phyloP scores from a whole-genome alignment of 176 grass and related monocot species.

The Areca catechu region DNA sequence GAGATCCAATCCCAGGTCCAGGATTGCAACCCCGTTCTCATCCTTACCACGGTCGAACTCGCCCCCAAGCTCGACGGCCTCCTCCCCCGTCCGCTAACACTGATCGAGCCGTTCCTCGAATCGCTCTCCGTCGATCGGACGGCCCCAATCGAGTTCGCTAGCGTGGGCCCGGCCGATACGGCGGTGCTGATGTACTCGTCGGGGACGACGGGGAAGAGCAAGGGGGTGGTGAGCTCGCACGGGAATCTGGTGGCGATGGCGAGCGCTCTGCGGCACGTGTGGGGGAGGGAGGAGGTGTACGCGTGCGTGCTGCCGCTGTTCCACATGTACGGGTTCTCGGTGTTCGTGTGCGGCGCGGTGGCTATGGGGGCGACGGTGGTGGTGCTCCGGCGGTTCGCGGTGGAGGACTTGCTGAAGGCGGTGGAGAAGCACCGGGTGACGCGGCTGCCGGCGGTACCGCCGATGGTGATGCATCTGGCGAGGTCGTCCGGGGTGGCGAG shows the following conservation, averaged over 20 bases:
- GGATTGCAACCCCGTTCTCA: constrained; percentile 26
- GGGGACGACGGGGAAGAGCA: constrained; percentile 59
- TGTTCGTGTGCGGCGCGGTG: constrained; percentile 27
- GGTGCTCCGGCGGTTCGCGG: constrained; percentile 10
- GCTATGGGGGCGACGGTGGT: constrained; percentile 27
- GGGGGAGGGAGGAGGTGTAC: constrained; percentile 29
- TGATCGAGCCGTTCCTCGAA: constrained; percentile 30
- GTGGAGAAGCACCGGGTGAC: constrained; percentile 25
- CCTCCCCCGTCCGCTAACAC: background rate
- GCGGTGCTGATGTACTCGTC: constrained; percentile 39
- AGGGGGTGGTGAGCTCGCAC: constrained; percentile 43
- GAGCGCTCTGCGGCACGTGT: constrained; percentile 9
- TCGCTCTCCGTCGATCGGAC: constrained; percentile 20
- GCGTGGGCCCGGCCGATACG: background rate
- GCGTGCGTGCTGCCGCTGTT: constrained; percentile 40
- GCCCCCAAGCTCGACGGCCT: constrained; percentile 14
- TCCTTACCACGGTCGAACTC: constrained; percentile 24
- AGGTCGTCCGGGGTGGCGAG: background rate
- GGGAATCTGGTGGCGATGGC: constrained; percentile 27
- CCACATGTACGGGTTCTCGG: constrained; percentile 50
- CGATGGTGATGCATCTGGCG: constrained; percentile 36
- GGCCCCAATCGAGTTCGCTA: background rate
- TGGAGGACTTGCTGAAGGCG: constrained; percentile 16
- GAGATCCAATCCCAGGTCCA: constrained; percentile 25
- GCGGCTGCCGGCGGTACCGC: constrained; percentile 31